phyloP scores from a whole-genome alignment of 768 basidiomycete species.

The Mrakia hoshinonis region DNA sequence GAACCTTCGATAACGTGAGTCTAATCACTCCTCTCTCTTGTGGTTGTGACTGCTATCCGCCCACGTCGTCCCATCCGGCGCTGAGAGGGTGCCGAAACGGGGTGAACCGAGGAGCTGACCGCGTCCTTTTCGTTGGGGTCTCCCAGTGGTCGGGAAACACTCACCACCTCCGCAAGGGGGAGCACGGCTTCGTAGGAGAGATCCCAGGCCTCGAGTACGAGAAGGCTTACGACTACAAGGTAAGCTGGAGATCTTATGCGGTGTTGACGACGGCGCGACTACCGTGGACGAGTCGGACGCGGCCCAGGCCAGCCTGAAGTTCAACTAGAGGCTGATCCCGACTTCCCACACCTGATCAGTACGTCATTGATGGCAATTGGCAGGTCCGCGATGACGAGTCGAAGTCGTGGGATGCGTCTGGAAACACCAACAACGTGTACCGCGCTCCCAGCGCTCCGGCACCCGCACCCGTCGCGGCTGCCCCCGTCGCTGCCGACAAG shows the following conservation, averaged over 20 bases:
- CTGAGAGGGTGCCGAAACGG: too few species aligned
- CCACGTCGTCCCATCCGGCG: not conserved
- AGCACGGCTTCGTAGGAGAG: not conserved
- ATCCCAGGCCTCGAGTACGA: not conserved
- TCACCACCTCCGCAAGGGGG: not conserved
- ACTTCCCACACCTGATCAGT: too few species aligned
- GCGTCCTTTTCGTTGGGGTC: not conserved
- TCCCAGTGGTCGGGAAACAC: not conserved
- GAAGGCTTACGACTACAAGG: not conserved
- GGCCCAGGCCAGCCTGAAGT: too few species aligned
- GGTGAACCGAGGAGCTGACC: not conserved
- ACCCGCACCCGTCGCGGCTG: not conserved
- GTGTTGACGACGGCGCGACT: not conserved
- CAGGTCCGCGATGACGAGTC: not conserved
- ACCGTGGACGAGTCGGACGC: too few species aligned
- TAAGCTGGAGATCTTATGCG: too few species aligned
- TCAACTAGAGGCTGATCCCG: too few species aligned
- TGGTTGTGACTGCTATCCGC: not conserved
- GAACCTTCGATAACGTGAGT: constrained; percentile 10
- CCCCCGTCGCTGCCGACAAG: not conserved
- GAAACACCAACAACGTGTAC: constrained; percentile 14
- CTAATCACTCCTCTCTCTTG: not conserved
- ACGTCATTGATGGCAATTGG: too few species aligned
- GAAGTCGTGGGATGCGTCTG: constrained; percentile 11
- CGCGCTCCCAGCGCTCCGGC: constrained; percentile 8